Percentiles rank a stretch among this genome's conserved stretches.
phyloP scores from a whole-genome alignment of 345 rosid species.

The Leavenworthia alabamica region DNA sequence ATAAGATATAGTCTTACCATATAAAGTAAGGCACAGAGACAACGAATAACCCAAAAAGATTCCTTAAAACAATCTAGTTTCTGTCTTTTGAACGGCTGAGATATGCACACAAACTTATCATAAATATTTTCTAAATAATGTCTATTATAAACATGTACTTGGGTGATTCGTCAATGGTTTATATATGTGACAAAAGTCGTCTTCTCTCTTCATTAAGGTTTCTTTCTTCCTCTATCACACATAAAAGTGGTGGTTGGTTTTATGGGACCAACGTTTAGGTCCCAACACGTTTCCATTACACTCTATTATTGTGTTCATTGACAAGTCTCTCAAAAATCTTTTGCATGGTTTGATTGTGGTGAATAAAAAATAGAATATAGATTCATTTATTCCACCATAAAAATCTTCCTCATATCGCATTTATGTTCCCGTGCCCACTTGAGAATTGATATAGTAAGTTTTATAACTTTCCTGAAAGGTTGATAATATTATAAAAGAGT shows the following conservation, averaged over 20 bases:
- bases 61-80: conserved; percentile 8
- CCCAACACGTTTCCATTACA: conserved; percentile 4
- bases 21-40: no score
- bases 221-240: neutral
- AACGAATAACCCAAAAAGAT: neutral
- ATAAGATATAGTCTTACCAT: no score
- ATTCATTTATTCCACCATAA: neutral
- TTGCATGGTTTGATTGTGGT: neutral
- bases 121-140: neutral
- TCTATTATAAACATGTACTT: neutral
- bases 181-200: neutral
- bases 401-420: neutral
- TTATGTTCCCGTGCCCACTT: neutral
- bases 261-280: neutral
- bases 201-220: conserved; percentile 2
- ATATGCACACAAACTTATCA: neutral
- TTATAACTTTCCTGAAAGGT: neutral
- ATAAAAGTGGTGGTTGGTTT: conserved; percentile 10
- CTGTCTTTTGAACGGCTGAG: neutral
- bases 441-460: neutral
- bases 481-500: neutral
- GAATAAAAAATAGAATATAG: neutral
- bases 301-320: conserved; percentile 4
- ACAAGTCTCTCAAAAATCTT: neutral
- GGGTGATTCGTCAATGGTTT: conserved; percentile 1